Conservation (phyloP, 2,329 filamentous ascomycete genomes). For the Byssothecium circinans region DNA sequence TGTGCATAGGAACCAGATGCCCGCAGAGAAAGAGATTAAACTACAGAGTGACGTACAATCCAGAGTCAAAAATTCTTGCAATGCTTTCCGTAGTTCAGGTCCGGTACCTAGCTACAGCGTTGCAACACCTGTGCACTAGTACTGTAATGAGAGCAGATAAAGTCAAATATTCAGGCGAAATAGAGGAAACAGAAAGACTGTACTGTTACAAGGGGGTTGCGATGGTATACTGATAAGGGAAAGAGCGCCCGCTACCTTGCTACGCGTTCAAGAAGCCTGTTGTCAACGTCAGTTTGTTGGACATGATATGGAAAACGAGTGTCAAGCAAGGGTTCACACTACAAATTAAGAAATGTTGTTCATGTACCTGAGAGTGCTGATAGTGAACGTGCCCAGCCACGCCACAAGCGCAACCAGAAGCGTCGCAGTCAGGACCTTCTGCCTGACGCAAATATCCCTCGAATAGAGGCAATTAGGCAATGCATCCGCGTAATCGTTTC, state of each 20-base stretch:
- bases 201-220: not conserved
- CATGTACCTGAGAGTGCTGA: conserved; percentile 59
- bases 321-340: not conserved
- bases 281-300: no score
- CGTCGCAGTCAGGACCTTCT: conserved; percentile 74
- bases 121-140: no score
- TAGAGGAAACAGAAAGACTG: not conserved
- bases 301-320: no score
- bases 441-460: conserved; percentile 59
- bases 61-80: no score
- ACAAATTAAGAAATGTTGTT: not conserved
- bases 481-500: conserved; percentile 9
- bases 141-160: not conserved
- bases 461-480: conserved; percentile 29
- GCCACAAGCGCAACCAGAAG: conserved; percentile 79
- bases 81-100: no score
- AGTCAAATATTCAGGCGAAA: not conserved
- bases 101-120: no score
- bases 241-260: conserved; percentile 8
- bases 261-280: conserved; percentile 12
- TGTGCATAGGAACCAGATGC: conserved; percentile 2
- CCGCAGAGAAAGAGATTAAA: not conserved
- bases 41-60: not conserved
- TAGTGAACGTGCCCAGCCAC: conserved; percentile 88
- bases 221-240: no score